Percentiles rank a stretch among this genome's conserved stretches.
Conservation (phyloP, 768 basidiomycete genomes). For the Fibroporia radiculosa region DNA sequence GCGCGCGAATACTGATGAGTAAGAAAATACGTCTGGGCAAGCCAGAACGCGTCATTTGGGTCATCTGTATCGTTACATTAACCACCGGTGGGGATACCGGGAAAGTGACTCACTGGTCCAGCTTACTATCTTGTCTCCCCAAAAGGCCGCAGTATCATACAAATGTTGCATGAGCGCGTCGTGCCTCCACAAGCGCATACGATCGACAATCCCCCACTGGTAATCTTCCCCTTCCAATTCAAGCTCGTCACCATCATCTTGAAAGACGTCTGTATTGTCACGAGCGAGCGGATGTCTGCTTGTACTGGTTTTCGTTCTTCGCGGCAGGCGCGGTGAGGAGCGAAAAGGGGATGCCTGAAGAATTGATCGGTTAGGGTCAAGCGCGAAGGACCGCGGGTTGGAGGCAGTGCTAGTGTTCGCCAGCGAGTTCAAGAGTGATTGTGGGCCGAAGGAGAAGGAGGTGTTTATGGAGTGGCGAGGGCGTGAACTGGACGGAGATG, state of each 20-base stretch:
- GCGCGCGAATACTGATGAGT: conserved; percentile 93
- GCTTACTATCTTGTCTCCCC: conserved; percentile 95
- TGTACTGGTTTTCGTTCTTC: conserved; percentile 42
- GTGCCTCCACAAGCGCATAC: conserved; percentile 95
- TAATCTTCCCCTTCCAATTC: conserved; percentile 51
- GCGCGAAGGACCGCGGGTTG: conserved; percentile 43
- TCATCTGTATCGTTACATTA: conserved; percentile 47
- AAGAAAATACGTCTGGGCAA: conserved; percentile 96
- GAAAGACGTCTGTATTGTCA: conserved; percentile 70
- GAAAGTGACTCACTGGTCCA: conserved; percentile 74
- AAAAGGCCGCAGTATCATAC: conserved; percentile 94
- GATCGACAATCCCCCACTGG: conserved; percentile 72
- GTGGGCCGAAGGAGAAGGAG: conserved; percentile 80
- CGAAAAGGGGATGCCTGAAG: conserved; percentile 65
- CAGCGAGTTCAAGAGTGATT: conserved; percentile 66
- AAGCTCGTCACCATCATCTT: conserved; percentile 44
- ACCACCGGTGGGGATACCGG: background rate
- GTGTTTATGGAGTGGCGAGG: conserved; percentile 66
- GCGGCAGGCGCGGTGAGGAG: conserved; percentile 55
- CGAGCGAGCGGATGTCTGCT: conserved; percentile 67
- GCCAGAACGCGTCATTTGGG: conserved; percentile 98
- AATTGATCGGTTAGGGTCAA: conserved; percentile 78
- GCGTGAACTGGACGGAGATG: conserved; percentile 33
- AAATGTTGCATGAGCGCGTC: conserved; percentile 98
- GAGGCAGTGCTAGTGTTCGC: conserved; percentile 56